A percentile compares a stretch with the other conserved stretches of the same genome.
phyloP scores from a whole-genome alignment of 768 basidiomycete genomes.

The Phaeotremella skinneri region DNA sequence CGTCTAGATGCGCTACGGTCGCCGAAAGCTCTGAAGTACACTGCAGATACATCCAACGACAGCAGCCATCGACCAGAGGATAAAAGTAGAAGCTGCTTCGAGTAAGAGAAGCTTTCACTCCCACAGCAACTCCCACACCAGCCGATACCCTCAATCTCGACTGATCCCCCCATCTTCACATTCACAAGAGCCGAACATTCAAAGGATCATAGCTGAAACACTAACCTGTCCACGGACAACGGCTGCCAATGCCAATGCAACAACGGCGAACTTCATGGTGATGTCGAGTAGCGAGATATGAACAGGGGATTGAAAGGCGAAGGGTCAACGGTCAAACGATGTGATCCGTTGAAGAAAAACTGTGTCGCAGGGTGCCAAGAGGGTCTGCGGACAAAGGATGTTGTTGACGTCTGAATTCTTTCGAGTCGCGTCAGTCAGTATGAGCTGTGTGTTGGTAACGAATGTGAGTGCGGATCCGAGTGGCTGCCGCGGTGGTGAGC shows the following conservation, averaged over 20 bases:
- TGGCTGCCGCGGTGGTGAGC: too few relatives aligned
- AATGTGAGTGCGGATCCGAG: too few relatives aligned
- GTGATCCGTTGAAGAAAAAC: too few relatives aligned
- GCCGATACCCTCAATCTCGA: neutral
- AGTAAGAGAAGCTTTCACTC: too few relatives aligned
- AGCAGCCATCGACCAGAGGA: neutral
- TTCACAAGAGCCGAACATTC: neutral
- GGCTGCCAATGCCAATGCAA: constrained; percentile 18
- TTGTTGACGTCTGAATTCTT: too few relatives aligned
- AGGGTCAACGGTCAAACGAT: too few relatives aligned
- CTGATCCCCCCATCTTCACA: neutral
- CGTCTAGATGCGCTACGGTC: neutral
- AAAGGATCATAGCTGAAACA: neutral
- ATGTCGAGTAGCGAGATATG: neutral
- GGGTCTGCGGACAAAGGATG: too few relatives aligned
- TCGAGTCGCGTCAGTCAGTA: too few relatives aligned
- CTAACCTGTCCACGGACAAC: constrained; percentile 24
- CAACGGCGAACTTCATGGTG: constrained; percentile 16
- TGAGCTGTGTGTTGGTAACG: too few relatives aligned
- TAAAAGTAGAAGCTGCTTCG: too few relatives aligned
- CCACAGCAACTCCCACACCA: neutral
- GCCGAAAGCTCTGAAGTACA: neutral
- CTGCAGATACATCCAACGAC: neutral
- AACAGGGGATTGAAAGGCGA: neutral
- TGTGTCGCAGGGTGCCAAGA: too few relatives aligned